Base-by-base conservation (phyloP, 2,329 filamentous ascomycete species). In the Botryosphaeria agaves region DNA sequence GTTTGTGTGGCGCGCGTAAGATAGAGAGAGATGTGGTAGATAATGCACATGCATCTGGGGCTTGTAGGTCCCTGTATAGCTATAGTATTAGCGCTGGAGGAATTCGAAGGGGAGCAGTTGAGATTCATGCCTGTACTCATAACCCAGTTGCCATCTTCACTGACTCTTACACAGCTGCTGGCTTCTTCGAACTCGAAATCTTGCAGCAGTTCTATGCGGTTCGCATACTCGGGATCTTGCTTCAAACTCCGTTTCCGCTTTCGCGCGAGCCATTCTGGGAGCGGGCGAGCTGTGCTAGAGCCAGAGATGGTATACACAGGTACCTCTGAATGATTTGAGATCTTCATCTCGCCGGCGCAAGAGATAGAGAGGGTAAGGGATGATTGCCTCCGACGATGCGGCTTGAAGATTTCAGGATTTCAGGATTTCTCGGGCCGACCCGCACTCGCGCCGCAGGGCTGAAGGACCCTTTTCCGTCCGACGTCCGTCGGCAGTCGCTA, bases 181-280 rank as follows among this genome's bases (percentile, higher is more conserved):
- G 91, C 87, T 56, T 93, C 85, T 46, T 94, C 85, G 46, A 98
- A 95, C 48, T 91, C 85, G 53, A 98, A 98, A 49, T 98, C 89
- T 47, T 98, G 89, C 21, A 98, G 68, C 34, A 98, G 65, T 55
- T 98, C 89, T 43, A 98, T 76, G 40, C 89, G 78, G 52, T 84
- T 93, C 38, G 85, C 77, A 56, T 87, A 95, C 49, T 94, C 87
- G 36, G 79, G 66, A 49, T 95, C 87, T 41, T 87, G 75, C 56
- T 95, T 95, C 42, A 94, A 61, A 48, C 81, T 91, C 51, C 80
- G 70, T 64, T 94, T 95, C 50, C 87, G 68, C 44, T 83, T 77
- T 40, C 83, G 71, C 19, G 84, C 79, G 36, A 98, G 78, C 85
- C 89, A 98, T 57, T 98, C 89, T 36, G 89, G 89, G 18, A 98